phyloP scores from a whole-genome alignment of 2,329 filamentous ascomycete genomes.

The Cladosporium sp. region DNA sequence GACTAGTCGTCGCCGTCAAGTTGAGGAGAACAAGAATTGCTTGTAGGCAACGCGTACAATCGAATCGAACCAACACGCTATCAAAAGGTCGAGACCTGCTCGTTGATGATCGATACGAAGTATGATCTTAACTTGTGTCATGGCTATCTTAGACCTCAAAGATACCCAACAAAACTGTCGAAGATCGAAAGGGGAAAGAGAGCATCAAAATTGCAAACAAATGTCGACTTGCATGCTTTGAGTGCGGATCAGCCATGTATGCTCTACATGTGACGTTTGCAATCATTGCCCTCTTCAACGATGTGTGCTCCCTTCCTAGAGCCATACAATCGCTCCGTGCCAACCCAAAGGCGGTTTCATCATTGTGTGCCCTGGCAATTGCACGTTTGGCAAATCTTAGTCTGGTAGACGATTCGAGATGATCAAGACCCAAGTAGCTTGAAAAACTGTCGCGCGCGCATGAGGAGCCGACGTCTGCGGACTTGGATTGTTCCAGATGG shows the following conservation, averaged over 20 bases:
- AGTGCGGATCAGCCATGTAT: not conserved
- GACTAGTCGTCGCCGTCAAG: too few relatives aligned
- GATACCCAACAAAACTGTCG: too few relatives aligned
- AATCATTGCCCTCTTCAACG: not conserved
- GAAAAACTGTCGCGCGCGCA: not conserved
- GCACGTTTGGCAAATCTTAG: too few relatives aligned
- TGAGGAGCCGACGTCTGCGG: not conserved
- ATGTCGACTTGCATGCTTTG: not conserved
- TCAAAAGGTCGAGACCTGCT: too few relatives aligned
- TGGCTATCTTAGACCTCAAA: not conserved
- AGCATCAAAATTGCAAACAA: not conserved
- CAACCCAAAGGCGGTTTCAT: not conserved
- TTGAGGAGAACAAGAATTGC: too few relatives aligned
- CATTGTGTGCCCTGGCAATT: not conserved
- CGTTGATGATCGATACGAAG: not conserved
- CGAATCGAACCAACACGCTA: not conserved
- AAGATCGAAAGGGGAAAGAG: too few relatives aligned
- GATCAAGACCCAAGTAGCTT: not conserved
- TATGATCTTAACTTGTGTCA: not conserved
- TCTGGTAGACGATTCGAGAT: fast-evolving
- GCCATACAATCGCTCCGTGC: not conserved
- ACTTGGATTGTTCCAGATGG: not conserved
- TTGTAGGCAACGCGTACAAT: not conserved
- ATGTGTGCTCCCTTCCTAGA: not conserved
- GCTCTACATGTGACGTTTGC: not conserved